phyloP scores from a whole-genome alignment of 768 basidiomycete genomes.

The Calvatia gigantea region DNA sequence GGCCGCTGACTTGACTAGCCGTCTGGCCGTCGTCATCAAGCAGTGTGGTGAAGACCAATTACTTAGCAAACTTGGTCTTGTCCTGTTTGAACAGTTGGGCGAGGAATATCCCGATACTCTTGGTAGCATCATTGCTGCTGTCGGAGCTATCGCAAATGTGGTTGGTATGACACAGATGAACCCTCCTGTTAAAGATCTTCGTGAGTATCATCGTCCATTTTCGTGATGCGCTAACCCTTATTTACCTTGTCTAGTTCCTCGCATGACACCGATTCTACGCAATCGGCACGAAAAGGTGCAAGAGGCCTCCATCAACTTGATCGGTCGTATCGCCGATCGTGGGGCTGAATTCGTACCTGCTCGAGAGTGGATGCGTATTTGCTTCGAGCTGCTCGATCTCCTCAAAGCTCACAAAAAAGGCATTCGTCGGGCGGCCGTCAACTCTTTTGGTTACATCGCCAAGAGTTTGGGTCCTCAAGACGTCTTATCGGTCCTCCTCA shows the following conservation, averaged over 20 bases:
- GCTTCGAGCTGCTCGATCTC: conserved; percentile 94
- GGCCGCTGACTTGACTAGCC: conserved; percentile 96
- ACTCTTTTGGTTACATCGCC: conserved; percentile 99
- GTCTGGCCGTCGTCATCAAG: conserved; percentile 96
- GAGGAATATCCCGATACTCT: conserved; percentile 99
- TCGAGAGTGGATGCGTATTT: conserved; percentile 99
- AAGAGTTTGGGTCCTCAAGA: conserved; percentile 99
- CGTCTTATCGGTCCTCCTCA: conserved; percentile 91
- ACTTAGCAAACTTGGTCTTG: conserved; percentile 92
- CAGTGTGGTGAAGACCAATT: conserved; percentile 97
- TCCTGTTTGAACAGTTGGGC: conserved; percentile 96
- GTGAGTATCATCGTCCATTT: conserved; percentile 50
- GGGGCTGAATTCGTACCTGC: conserved; percentile 98
- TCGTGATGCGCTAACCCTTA: conserved; percentile 7
- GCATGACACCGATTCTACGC: conserved; percentile 99
- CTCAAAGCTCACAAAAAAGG: conserved; percentile 99
- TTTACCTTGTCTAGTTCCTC: conserved; percentile 64
- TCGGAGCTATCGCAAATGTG: conserved; percentile 98
- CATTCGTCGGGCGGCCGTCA: conserved; percentile 97
- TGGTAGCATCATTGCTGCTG: conserved; percentile 98
- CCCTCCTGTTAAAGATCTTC: conserved; percentile 96
- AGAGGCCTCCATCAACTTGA: conserved; percentile 98
- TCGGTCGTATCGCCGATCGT: conserved; percentile 99
- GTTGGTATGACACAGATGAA: conserved; percentile 99
- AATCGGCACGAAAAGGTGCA: conserved; percentile 99